Evolutionary conservation across 2,329 filamentous ascomycete species (phyloP).

Genomic region (Hypomyces rosellus): DNA sequence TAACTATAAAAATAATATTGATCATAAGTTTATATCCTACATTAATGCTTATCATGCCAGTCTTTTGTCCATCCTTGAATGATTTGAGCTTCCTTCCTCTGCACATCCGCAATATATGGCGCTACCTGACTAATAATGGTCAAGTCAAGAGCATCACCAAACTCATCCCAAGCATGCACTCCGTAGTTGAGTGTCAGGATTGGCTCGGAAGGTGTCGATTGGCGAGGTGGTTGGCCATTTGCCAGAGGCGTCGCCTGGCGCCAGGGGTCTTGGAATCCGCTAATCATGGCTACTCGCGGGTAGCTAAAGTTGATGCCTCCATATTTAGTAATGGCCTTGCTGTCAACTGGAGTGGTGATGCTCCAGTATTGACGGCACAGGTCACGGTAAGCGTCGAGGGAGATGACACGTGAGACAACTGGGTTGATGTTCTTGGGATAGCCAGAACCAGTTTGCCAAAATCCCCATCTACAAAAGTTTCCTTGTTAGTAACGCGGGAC

Average conservation of each 20-base stretch:
- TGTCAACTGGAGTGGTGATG: constrained; percentile 56
- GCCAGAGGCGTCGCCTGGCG: constrained; percentile 65
- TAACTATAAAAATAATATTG: no score
- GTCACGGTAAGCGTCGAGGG: constrained; percentile 54
- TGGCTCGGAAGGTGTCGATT: constrained; percentile 59
- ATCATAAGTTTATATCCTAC: no score
- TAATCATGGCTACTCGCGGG: constrained; percentile 67
- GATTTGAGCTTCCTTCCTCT: constrained; percentile 52
- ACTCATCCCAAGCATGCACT: constrained; percentile 78
- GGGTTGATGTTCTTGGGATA: constrained; percentile 59
- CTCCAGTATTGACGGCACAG: constrained; percentile 65
- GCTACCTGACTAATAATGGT: constrained; percentile 55
- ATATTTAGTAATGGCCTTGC: constrained; percentile 66
- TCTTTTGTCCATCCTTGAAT: constrained; percentile 63
- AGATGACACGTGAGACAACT: constrained; percentile 64
- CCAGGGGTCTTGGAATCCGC: constrained; percentile 78
- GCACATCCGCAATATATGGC: constrained; percentile 54
- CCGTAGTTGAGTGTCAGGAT: constrained; percentile 65
- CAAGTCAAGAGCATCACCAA: constrained; percentile 48
- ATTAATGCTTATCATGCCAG: constrained; percentile 33
- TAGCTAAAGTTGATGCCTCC: constrained; percentile 69
- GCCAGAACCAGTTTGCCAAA: constrained; percentile 65
- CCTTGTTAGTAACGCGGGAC: constrained; percentile 15
- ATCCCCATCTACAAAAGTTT: constrained; percentile 59
- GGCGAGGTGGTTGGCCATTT: constrained; percentile 49